Evolutionary conservation across 1,284 basidiomycete genomes (phyloP), one percentile per base, ranked within the genome.

Genomic region (Lignosus rhinocerotis): DNA sequence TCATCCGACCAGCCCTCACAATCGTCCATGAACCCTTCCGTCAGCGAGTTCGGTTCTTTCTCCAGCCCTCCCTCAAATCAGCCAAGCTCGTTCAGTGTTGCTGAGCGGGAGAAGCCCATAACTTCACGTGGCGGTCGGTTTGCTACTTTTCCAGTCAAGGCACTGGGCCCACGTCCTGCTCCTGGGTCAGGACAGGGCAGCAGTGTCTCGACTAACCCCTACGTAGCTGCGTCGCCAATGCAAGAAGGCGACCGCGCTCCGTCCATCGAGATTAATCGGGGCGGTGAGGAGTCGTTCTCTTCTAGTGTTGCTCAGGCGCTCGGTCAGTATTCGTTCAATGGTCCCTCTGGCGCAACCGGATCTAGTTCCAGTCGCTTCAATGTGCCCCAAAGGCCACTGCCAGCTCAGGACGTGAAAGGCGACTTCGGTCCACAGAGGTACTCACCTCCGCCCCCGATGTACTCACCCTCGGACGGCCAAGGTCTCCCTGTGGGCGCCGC

Each of bases 111-210:
- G 32, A 53, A 60, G 17, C 19, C 50, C 2, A 21, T 59, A 33
- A 62, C 58, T 58, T 67, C 55, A 55, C 67, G 59, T 59, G 69
- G 65, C 1, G 78, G 79, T 3, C 73, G 80, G 6, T 86, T 86
- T 62, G 81, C 83, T 33, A 85, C 84, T 0, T 84, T 86, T 73
- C 85, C 85, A 0, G 76, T 80, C 16, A 76, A 71, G 56, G 50
- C 61, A 3, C 53, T 45, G 2, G 65, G 69, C 1, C 68, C 70
- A 1, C 66, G 65, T 32, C 67, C 67, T 1, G 59, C 55, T 2
- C 62, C 68, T 4, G 58, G 56, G 12, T 44, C 56, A 10, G 36
- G 58, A 3, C 51, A 44, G 11, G 39, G 48, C 42, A 52, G 47
- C 57, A 53, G 38, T 43, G 17, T 59, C 10, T 59, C 63, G 19